Evolutionary conservation across 148 eudicot species (phyloP).

Genomic region (Agrostemma githago): DNA sequence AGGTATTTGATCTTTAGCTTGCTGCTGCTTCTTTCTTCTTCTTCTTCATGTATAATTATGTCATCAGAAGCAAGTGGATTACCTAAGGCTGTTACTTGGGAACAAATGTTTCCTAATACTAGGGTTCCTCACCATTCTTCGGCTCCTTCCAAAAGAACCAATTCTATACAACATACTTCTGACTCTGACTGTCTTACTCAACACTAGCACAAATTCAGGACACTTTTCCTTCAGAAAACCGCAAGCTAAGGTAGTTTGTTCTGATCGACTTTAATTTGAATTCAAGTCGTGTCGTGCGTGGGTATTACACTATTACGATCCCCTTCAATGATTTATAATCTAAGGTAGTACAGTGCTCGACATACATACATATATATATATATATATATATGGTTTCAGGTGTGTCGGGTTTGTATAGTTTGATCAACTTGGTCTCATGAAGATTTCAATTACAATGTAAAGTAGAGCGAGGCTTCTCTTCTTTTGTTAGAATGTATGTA

Average conservation of each 20-base stretch:
- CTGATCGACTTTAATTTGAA: too few species aligned
- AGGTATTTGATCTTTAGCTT: conserved; percentile 45
- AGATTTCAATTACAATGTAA: neutral
- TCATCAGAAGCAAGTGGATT: conserved; percentile 67
- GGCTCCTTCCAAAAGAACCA: conserved; percentile 71
- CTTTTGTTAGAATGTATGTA: neutral
- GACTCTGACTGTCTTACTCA: conserved; percentile 18
- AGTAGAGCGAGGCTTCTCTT: neutral
- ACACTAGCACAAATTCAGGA: conserved; percentile 28
- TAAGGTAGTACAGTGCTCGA: too few species aligned
- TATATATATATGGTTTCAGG: too few species aligned
- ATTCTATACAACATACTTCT: conserved; percentile 42
- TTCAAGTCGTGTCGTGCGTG: too few species aligned
- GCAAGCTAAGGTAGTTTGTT: conserved; percentile 1
- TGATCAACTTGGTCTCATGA: neutral
- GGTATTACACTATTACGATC: too few species aligned
- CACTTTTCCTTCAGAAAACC: conserved; percentile 33
- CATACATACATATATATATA: too few species aligned
- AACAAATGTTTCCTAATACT: conserved; percentile 82
- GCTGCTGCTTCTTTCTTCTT: conserved; percentile 26
- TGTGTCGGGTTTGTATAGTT: neutral
- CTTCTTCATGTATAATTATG: conserved; percentile 33
- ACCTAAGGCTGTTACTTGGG: conserved; percentile 44
- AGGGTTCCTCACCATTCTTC: conserved; percentile 55
- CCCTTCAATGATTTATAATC: too few species aligned